Percentiles rank a stretch among this genome's conserved stretches.
These are phyloP conservation scores for Penicillium parvum DNA, from an alignment of 495 filamentous ascomycete species.

Conservation along the genomic window DNA sequence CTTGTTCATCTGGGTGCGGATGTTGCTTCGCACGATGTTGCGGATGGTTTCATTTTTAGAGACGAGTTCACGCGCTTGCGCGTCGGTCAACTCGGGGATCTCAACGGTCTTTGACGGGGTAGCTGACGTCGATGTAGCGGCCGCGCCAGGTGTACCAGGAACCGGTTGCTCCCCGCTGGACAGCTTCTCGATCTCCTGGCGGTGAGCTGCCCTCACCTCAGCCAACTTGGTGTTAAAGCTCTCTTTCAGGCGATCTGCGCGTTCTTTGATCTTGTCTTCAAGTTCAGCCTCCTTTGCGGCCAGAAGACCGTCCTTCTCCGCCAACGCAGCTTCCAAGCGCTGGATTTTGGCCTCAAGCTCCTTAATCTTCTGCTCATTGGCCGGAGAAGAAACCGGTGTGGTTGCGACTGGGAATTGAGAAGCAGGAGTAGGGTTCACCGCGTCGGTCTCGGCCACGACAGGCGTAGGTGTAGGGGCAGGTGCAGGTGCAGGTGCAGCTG, in stretches of 20 bases:
- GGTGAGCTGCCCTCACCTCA: conserved; percentile 53
- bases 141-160: conserved; percentile 31
- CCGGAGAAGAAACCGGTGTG: conserved; percentile 19
- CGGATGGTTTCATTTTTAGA: conserved; percentile 60
- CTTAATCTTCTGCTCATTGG: conserved; percentile 33
- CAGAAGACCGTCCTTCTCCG: conserved; percentile 40
- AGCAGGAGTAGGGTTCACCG: conserved; percentile 37
- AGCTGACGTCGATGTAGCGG: conserved; percentile 29
- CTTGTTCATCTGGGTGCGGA: conserved; percentile 52
- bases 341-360: conserved; percentile 43
- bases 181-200: conserved; percentile 59
- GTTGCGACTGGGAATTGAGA: conserved; percentile 34
- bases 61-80: conserved; percentile 61
- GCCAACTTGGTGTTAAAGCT: conserved; percentile 63
- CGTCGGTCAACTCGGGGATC: conserved; percentile 46
- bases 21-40: conserved; percentile 62
- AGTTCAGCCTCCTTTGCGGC: conserved; percentile 39
- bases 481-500: conserved; percentile 2
- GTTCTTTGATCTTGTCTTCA: conserved; percentile 57
- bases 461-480: conserved; percentile 1
- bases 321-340: conserved; percentile 46
- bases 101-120: conserved; percentile 33
- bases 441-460: conserved; percentile 14
- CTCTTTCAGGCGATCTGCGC: conserved; percentile 69
- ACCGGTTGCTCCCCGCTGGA: conserved; percentile 52